These are phyloP conservation scores for Eruca vesicaria DNA, from an alignment of 441 rosid species.

Conservation along the genomic window DNA sequence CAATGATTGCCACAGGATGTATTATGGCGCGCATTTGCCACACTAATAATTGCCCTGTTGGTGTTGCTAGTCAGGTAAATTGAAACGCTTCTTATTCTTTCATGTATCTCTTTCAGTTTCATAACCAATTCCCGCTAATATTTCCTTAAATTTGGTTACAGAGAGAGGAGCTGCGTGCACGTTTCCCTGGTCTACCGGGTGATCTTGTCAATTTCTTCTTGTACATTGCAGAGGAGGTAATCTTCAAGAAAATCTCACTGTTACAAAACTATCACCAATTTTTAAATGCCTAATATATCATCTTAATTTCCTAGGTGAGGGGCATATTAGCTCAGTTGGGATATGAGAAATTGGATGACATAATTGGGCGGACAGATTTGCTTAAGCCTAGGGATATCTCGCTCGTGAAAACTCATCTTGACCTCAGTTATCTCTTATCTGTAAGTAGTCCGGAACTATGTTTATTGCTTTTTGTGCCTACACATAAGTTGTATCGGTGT, in stretches of 20 bases:
- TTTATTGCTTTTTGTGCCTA: constrained; percentile 6
- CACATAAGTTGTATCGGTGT: constrained; percentile 15
- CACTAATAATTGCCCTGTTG: constrained; percentile 99
- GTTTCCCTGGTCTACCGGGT: constrained; percentile 99
- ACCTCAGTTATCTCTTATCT: constrained; percentile 73
- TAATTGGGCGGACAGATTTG: constrained; percentile 84
- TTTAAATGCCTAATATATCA: not conserved
- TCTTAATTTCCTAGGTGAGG: constrained; percentile 58
- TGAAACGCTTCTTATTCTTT: constrained; percentile 20
- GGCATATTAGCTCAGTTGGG: constrained; percentile 93
- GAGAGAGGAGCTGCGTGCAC: constrained; percentile 99
- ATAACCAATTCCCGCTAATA: constrained; percentile 6
- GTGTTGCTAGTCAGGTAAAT: constrained; percentile 97
- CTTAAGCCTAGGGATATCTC: constrained; percentile 87
- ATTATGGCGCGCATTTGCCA: constrained; percentile 99
- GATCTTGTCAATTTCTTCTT: constrained; percentile 96
- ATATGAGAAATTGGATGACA: constrained; percentile 84
- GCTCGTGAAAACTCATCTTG: constrained; percentile 94
- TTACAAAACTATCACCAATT: not conserved
- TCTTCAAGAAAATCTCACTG: not conserved
- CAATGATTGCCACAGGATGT: constrained; percentile 99
- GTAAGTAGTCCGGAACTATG: constrained; percentile 44
- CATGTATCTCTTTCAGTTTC: constrained; percentile 13
- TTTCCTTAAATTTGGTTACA: constrained; percentile 30
- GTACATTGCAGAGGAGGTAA: constrained; percentile 98